Base-by-base conservation (phyloP, 345 rosid genomes). In the Limnanthes douglasii region DNA sequence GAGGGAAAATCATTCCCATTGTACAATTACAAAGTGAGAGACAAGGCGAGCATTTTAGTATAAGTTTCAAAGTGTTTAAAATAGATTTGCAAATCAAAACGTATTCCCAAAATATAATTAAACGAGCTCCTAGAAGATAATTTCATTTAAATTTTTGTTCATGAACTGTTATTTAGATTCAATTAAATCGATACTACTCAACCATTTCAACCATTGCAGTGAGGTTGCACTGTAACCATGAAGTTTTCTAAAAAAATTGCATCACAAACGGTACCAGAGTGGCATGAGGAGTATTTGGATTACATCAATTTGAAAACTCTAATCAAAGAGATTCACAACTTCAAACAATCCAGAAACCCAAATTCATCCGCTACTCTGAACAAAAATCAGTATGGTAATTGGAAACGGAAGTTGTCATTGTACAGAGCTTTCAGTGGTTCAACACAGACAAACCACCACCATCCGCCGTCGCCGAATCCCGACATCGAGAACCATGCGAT, bases 181-280 rank as follows among this genome's bases (percentile, higher is more conserved):
- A n/a, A n/a, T n/a, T n/a, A n/a, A n/a, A n/a, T n/a, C n/a, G n/a
- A n/a, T n/a, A n/a, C n/a, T n/a, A n/a, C n/a, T n/a, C n/a, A n/a
- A n/a, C n/a, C n/a, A n/a, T n/a, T n/a, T n/a, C n/a, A n/a, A n/a
- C n/a, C n/a, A n/a, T n/a, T n/a, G n/a, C n/a, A n/a, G n/a, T n/a
- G n/a, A n/a, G n/a, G n/a, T n/a, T n/a, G n/a, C n/a, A n/a, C n/a
- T n/a, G 7, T 3, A 11, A 43, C 25, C 12, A 75, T 80, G 93
- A 80, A 80, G 66, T 80, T 72, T 11, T 86, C 82, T 4, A 80
- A 80, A 46, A 86, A 75, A 38, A 72, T 72, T 28, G 28, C 28
- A 0, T 53, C 72, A 1, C 93, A 80, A 24, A 70, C 69, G 86
- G 78, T 80, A 37, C 93, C 72, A 10, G 93, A 80, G 60, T 80